phyloP scores from a whole-genome alignment of 805 yeast species.

The Spathaspora arborariae region DNA sequence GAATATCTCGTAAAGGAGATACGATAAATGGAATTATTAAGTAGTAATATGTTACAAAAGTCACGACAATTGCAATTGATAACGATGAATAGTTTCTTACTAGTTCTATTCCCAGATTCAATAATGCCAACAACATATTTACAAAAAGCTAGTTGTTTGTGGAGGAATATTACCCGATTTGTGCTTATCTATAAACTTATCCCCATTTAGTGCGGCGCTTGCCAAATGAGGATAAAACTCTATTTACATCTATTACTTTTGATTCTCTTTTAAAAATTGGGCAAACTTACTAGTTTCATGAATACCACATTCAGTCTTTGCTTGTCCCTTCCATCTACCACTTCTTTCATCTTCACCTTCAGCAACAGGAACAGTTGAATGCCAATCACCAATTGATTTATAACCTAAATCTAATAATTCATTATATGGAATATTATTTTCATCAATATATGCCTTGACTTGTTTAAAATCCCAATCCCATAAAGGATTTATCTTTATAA shows the following conservation, averaged over 20 bases:
- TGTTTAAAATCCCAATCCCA: constrained; percentile 76
- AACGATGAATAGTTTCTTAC: background rate
- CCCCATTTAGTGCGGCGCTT: background rate
- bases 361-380: constrained; percentile 82
- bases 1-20: constrained; percentile 48
- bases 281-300: constrained; percentile 79
- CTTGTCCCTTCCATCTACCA: constrained; percentile 95
- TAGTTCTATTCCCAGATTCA: background rate
- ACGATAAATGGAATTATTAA: constrained; percentile 44
- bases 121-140: background rate
- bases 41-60: constrained; percentile 21
- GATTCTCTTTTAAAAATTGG: constrained; percentile 38
- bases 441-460: constrained; percentile 66
- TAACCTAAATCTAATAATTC: constrained; percentile 81
- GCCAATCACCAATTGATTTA: constrained; percentile 93
- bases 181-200: background rate
- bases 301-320: constrained; percentile 94
- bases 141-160: background rate
- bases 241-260: background rate
- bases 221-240: background rate
- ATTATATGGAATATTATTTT: constrained; percentile 78
- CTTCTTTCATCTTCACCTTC: constrained; percentile 95
- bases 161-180: background rate
- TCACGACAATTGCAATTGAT: background rate
- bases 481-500: constrained; percentile 85